Evolutionary conservation across 176 grass and related monocot species (phyloP).

Genomic region (Aegilops tauschii): DNA sequence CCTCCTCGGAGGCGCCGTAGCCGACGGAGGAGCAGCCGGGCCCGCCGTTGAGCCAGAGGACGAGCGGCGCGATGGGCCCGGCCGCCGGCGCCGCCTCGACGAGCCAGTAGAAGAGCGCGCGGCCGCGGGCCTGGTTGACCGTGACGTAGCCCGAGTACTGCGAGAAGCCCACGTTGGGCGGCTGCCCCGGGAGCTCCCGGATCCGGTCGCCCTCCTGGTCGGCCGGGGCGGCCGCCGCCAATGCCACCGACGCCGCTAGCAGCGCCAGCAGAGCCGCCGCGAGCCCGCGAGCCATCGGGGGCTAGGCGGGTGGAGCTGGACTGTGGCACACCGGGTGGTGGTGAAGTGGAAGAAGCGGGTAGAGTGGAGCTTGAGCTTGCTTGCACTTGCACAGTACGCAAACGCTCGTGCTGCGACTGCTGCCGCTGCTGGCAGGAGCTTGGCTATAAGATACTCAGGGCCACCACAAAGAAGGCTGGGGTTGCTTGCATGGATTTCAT

Average conservation of each 20-base stretch:
- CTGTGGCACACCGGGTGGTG: background rate
- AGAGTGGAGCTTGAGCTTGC: background rate
- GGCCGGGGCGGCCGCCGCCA: background rate
- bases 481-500: conserved; percentile 48
- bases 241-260: conserved; percentile 2
- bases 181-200: conserved; percentile 73
- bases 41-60: conserved; percentile 96
- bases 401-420: background rate
- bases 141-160: conserved; percentile 95
- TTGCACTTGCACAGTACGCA: conserved; percentile 31
- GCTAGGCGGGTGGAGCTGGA: background rate
- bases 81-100: conserved; percentile 68
- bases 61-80: conserved; percentile 59
- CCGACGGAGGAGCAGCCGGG: conserved; percentile 89
- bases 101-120: conserved; percentile 99
- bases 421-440: conserved; percentile 7
- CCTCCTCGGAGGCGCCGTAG: conserved; percentile 94
- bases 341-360: background rate
- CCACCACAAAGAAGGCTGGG: background rate
- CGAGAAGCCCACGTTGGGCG: conserved; percentile 52
- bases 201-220: conserved; percentile 83
- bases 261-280: background rate
- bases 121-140: conserved; percentile 57
- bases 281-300: conserved; percentile 5
- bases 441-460: background rate